These are phyloP conservation scores for Tylopilus sp. DNA, from an alignment of 768 basidiomycete species.

Conservation along the genomic window DNA sequence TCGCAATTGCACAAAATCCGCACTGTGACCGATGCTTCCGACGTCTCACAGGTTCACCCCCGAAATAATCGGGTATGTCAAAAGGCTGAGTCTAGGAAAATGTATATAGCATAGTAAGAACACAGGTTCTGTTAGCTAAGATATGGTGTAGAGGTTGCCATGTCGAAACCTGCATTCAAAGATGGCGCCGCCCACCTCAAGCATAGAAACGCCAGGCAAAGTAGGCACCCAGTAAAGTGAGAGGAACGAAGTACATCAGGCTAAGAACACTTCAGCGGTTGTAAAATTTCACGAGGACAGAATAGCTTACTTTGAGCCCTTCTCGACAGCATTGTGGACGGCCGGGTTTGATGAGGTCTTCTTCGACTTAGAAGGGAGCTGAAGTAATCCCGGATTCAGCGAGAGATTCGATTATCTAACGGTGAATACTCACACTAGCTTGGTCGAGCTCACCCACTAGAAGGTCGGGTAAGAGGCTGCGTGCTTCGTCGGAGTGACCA, in stretches of 20 bases:
- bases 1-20: not conserved
- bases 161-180: not conserved
- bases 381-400: conserved; percentile 2
- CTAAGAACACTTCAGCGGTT: conserved; percentile 32
- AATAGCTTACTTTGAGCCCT: conserved; percentile 62
- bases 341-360: conserved; percentile 41
- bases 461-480: conserved; percentile 76
- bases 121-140: conserved; percentile 9
- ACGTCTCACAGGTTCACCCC: not conserved
- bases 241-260: conserved; percentile 81
- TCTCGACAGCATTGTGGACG: conserved; percentile 49
- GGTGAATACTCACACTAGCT: conserved; percentile 46
- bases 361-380: conserved; percentile 54
- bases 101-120: conserved; percentile 19
- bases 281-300: not conserved
- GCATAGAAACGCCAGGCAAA: conserved; percentile 82
- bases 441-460: conserved; percentile 81
- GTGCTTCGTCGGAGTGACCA: conserved; percentile 97
- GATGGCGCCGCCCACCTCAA: conserved; percentile 10
- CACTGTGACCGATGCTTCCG: not conserved
- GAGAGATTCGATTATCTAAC: not conserved
- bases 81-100: not conserved
- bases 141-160: conserved; percentile 7
- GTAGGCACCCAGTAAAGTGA: conserved; percentile 77
- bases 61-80: not conserved